Evolutionary conservation across 2,329 filamentous ascomycete species (phyloP).

Genomic region (Aspergillus quadricinctus): DNA sequence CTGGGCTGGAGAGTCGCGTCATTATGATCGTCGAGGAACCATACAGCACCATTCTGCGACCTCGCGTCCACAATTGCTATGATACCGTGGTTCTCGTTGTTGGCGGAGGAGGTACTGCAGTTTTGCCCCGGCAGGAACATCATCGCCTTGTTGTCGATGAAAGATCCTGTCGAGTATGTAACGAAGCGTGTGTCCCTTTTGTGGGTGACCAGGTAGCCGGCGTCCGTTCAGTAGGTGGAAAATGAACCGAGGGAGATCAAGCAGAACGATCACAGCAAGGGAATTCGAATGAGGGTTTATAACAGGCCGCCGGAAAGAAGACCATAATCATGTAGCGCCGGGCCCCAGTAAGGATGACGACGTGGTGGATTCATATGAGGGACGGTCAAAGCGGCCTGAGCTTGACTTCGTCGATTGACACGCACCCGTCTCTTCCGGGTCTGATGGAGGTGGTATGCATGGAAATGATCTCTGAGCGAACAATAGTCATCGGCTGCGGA

Average conservation of each 20-base stretch:
- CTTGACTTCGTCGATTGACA: not conserved
- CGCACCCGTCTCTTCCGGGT: not conserved
- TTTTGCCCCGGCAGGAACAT: not conserved
- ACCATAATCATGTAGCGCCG: too few species aligned
- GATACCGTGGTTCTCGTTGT: not conserved
- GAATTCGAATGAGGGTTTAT: not conserved
- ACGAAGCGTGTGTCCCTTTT: not conserved
- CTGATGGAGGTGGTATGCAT: not conserved
- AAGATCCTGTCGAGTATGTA: not conserved
- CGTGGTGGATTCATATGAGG: not conserved
- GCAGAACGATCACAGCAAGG: not conserved
- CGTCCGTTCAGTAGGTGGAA: too few species aligned
- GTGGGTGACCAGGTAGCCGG: not conserved
- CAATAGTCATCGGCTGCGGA: not conserved
- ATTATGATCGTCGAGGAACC: not conserved
- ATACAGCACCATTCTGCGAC: not conserved
- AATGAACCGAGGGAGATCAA: not conserved
- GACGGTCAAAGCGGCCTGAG: not conserved
- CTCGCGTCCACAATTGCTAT: not conserved
- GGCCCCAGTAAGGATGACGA: too few species aligned
- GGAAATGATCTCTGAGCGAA: not conserved
- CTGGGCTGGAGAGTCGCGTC: not conserved
- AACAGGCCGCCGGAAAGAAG: too few species aligned
- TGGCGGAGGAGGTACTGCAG: not conserved
- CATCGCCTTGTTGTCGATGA: not conserved